phyloP scores from a whole-genome alignment of 1,139 yeast species.

The Geotrichum aggregatum region DNA sequence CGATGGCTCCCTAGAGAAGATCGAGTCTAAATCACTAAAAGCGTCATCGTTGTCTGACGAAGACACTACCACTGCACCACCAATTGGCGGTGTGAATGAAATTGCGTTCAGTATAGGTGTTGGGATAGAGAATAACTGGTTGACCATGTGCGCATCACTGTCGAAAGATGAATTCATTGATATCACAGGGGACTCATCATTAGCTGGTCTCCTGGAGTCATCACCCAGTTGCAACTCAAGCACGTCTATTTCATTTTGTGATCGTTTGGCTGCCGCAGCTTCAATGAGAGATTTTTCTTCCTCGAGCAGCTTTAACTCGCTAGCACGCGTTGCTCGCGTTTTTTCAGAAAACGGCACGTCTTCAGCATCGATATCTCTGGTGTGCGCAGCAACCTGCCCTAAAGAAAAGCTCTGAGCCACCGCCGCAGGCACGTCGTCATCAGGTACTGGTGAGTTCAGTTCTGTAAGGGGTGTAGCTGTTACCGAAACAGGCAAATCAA shows the following conservation, averaged over 20 bases:
- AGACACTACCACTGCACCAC: slow-evolving; percentile 17
- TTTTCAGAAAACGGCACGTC: no score
- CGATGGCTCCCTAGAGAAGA: slow-evolving; percentile 5
- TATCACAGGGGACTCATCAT: slow-evolving; percentile 13
- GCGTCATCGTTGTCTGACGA: slow-evolving; percentile 17
- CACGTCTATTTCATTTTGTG: no score
- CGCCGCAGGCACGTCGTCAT: no score
- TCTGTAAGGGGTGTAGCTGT: not conserved
- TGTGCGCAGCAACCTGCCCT: no score
- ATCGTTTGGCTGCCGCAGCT: no score
- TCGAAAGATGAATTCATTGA: slow-evolving; percentile 10
- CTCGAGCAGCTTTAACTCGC: not conserved
- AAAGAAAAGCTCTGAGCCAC: no score
- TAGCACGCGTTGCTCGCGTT: no score
- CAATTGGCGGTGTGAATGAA: slow-evolving; percentile 23
- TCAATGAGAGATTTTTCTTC: not conserved
- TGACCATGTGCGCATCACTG: slow-evolving; percentile 23
- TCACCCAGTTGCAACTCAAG: no score
- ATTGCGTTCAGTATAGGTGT: slow-evolving; percentile 28
- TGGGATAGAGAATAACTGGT: slow-evolving; percentile 26
- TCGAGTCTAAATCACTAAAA: slow-evolving; percentile 15
- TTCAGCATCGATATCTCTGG: no score
- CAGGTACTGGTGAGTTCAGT: no score
- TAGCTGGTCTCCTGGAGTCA: no score
- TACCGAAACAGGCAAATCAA: not conserved